Percentiles rank a stretch among this genome's conserved stretches.
phyloP scores from a whole-genome alignment of 495 filamentous ascomycete genomes.

The Diplogelasinospora grovesii region DNA sequence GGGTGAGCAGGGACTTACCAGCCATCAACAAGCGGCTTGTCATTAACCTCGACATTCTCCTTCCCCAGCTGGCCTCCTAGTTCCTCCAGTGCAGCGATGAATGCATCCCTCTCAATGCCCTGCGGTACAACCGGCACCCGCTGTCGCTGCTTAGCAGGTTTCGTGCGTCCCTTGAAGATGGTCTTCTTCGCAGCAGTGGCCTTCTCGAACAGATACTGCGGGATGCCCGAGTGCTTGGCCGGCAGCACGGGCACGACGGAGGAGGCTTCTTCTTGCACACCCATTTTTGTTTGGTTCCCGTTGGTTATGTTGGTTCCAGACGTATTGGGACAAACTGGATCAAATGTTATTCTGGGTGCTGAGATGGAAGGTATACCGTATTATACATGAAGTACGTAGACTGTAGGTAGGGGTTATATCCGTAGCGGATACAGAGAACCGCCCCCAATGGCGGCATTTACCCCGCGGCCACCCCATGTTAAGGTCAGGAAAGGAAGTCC shows the following conservation, averaged over 20 bases:
- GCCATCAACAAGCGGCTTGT: conserved; percentile 41
- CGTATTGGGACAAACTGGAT: conserved; percentile 26
- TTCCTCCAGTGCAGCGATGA: conserved; percentile 32
- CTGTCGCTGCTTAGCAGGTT: conserved; percentile 27
- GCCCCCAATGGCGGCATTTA: neutral
- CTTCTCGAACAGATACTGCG: conserved; percentile 31
- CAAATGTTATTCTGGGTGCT: neutral
- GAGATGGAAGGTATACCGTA: neutral
- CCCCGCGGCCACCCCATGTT: conserved; percentile 5
- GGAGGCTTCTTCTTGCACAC: conserved; percentile 26
- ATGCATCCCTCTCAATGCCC: conserved; percentile 31
- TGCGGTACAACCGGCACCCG: conserved; percentile 31
- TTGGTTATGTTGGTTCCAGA: too few relatives aligned
- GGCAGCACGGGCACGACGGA: conserved; percentile 32
- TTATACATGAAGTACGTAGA: neutral
- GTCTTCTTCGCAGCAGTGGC: conserved; percentile 28
- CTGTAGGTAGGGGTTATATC: neutral
- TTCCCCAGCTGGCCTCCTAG: conserved; percentile 30
- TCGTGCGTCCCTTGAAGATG: conserved; percentile 32
- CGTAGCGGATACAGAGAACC: conserved; percentile 4
- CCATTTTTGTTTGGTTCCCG: too few relatives aligned
- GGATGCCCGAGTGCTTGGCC: conserved; percentile 40
- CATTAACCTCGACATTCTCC: conserved; percentile 41
- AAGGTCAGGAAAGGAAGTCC: too few relatives aligned
- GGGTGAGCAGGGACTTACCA: conserved; percentile 29